Base-by-base conservation (phyloP, 2,329 filamentous ascomycete species). In the Magnaporthiopsis rhizophila region DNA sequence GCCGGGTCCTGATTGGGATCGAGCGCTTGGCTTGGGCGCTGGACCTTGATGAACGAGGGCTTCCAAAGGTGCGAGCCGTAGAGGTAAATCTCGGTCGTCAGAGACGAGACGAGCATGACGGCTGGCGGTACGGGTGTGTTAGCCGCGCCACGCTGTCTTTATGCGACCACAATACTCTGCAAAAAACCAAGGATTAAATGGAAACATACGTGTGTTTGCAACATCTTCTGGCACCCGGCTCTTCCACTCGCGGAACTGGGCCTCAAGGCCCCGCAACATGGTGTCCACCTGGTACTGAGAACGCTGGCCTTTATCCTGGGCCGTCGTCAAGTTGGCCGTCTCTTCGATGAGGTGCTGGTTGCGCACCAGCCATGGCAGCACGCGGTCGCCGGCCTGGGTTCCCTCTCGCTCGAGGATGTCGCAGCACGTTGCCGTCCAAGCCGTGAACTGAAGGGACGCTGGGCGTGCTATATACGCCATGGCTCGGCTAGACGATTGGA, bases 221-320 rank as follows among this genome's bases (percentile, higher is more conserved):
- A 80, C 65, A 11, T 73, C 68, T 1, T 69, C 67, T 0, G 77
- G 69, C 62, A 83, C 78, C 2, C 65, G 66, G 7, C 69, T 66
- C 57, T 77, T 74, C 67, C 78, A 76, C 56, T 82, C 78, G n/a
- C 69, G 67, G 11, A 80, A 70, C 67, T 83, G 80, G 3, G 77
- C 70, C 65, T 82, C 79, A 34, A 84, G 74, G 0, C 82, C 81
- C 2, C 77, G 72, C n/a, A 80, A 69, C 65, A 83, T 74, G 24
- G 84, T 73, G 3, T 73, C 71, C 26, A 72, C 74, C 59, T 83
- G 79, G 65, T 80, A 75, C 53, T 77, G 72, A 65, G 69, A 73
- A 60, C 73, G 72, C n/a, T 65, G 63, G 32, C 65, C 67, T 11
- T 70, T 70, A 7, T 69, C 69, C 58, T 72, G 72, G 12, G 50